phyloP scores from a whole-genome alignment of 1,139 yeast genomes.

The Suhomyces panamericanus region DNA sequence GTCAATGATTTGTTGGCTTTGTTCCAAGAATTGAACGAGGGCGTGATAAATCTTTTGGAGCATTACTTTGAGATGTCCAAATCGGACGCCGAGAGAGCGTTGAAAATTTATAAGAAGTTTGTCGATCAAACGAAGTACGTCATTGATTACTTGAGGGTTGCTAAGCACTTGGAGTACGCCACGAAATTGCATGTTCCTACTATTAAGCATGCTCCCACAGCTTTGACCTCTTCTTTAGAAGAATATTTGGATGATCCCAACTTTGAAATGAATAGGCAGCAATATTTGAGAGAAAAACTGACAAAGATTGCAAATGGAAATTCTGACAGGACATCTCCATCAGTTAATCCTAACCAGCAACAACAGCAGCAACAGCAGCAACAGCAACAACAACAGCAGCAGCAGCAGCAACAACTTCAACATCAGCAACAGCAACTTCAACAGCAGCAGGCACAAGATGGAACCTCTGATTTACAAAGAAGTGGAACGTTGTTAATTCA shows the following conservation, averaged over 20 bases:
- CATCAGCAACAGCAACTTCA: conserved; percentile 6
- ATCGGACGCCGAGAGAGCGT: conserved; percentile 82
- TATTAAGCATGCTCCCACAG: conserved; percentile 95
- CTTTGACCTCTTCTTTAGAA: conserved; percentile 80
- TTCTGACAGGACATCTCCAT: background rate
- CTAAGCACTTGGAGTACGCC: conserved; percentile 82
- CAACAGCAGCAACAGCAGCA: conserved; percentile 24
- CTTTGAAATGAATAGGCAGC: conserved; percentile 76
- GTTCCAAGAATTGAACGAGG: conserved; percentile 90
- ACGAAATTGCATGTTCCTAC: conserved; percentile 93
- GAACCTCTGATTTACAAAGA: conserved; percentile 21
- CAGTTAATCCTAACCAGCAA: background rate
- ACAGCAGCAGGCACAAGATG: conserved; percentile 4
- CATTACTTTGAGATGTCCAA: conserved; percentile 92
- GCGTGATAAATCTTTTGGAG: conserved; percentile 87
- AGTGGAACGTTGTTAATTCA: conserved; percentile 37
- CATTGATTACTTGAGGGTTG: conserved; percentile 81
- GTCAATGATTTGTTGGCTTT: conserved; percentile 83
- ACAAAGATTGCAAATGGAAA: conserved; percentile 20
- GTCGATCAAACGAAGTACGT: conserved; percentile 87
- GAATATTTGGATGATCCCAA: conserved; percentile 88
- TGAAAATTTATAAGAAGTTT: conserved; percentile 79
- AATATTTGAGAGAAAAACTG: conserved; percentile 64
- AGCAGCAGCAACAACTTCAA: conserved; percentile 18
- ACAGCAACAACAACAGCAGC: conserved; percentile 12